These are phyloP conservation scores for Trichophyton mentagrophytes DNA, from an alignment of 2,329 filamentous ascomycete species.

Conservation along the genomic window DNA sequence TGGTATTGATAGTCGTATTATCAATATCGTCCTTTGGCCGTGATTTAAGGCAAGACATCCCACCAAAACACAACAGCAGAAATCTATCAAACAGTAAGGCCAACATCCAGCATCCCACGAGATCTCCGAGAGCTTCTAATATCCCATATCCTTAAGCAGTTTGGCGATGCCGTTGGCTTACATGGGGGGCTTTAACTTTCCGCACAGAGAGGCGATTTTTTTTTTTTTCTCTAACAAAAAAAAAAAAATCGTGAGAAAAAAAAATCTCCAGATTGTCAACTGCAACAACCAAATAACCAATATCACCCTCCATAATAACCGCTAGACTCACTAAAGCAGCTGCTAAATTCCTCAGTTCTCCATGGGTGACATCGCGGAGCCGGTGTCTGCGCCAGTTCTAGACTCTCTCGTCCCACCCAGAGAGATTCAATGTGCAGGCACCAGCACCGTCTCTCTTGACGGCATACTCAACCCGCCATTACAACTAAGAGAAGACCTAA, in stretches of 20 bases:
- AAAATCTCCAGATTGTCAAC: neutral
- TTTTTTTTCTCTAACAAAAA: neutral
- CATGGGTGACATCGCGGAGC: neutral
- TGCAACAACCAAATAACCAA: neutral
- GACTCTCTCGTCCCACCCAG: constrained; percentile 45
- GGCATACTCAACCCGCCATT: constrained; percentile 59
- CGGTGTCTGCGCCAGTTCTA: neutral
- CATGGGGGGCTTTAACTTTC: neutral
- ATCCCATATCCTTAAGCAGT: too few relatives aligned
- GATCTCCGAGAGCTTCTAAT: too few relatives aligned
- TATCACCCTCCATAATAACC: neutral
- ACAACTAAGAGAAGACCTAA: constrained; percentile 70
- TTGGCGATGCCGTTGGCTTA: too few relatives aligned
- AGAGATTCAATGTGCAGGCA: constrained; percentile 39
- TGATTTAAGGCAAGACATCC: too few relatives aligned
- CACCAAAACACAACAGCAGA: too few relatives aligned
- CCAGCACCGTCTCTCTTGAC: constrained; percentile 52
- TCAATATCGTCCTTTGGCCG: too few relatives aligned
- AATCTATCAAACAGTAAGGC: too few relatives aligned
- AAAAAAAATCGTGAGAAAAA: neutral
- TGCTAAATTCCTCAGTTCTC: neutral
- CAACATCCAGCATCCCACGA: too few relatives aligned
- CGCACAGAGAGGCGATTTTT: neutral
- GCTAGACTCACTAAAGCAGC: neutral
- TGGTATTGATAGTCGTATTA: too few relatives aligned